These are phyloP conservation scores for Thermomucor indicae-seudaticae DNA, from an alignment of 371 early-diverging fungal species.

Conservation along the genomic window DNA sequence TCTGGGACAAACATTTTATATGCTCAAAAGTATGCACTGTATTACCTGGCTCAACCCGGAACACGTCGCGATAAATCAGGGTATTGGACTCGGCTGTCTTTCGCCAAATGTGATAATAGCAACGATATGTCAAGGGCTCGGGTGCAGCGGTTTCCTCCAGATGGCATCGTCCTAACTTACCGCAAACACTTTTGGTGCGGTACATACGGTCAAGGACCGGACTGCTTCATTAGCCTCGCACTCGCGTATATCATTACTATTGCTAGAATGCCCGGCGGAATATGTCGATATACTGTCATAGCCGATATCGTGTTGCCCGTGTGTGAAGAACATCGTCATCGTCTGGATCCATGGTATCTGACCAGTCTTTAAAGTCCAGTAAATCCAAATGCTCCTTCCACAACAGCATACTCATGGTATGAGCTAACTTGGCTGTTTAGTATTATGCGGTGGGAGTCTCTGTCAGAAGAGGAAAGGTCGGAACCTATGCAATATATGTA, in stretches of 20 bases:
- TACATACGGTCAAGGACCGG: conserved; percentile 33
- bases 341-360: conserved; percentile 12
- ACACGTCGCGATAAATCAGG: conserved; percentile 69
- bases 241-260: conserved; percentile 22
- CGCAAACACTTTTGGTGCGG: conserved; percentile 34
- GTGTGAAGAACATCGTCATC: conserved; percentile 7
- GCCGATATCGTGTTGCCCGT: too few relatives aligned
- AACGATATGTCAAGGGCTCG: conserved; percentile 72
- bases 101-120: conserved; percentile 63
- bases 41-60: conserved; percentile 87
- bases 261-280: conserved; percentile 4
- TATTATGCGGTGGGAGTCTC: too few relatives aligned
- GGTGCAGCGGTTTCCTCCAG: conserved; percentile 47
- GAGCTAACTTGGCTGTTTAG: conserved; percentile 72
- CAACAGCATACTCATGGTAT: conserved; percentile 68
- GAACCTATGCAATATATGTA: conserved; percentile 78
- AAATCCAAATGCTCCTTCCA: conserved; percentile 87
- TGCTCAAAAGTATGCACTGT: conserved; percentile 55
- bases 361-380: conserved; percentile 43
- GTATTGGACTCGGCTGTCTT: conserved; percentile 68
- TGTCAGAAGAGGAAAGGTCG: conserved; percentile 69
- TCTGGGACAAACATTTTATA: conserved; percentile 52
- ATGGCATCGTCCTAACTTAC: conserved; percentile 15
- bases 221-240: conserved; percentile 33
- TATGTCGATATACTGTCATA: not conserved